These are phyloP conservation scores for Tieghemiomyces parasiticus DNA, from an alignment of 192 early-diverging fungal genomes.

Conservation along the genomic window DNA sequence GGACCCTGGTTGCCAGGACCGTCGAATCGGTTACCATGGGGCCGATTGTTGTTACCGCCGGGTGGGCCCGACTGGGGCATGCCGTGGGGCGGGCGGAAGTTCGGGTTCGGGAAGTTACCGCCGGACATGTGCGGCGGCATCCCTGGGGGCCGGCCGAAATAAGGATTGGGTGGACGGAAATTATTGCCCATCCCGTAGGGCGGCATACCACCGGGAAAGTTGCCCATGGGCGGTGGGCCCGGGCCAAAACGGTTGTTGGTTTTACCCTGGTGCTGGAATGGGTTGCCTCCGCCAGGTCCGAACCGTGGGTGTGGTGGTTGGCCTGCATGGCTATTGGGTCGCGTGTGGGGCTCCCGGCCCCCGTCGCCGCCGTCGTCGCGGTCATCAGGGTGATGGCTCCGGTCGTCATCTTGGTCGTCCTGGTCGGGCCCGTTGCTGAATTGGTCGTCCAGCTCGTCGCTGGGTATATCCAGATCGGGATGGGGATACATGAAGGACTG, in stretches of 20 bases:
- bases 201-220: neutral
- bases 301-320: conserved; percentile 12
- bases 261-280: neutral
- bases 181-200: conserved; percentile 6
- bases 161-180: conserved; percentile 18
- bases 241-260: neutral
- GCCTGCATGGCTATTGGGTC: neutral
- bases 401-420: conserved; percentile 9
- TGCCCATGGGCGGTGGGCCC: conserved; percentile 4
- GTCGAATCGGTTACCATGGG: neutral
- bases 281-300: neutral
- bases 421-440: neutral
- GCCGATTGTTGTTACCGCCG: neutral
- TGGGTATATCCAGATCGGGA: conserved; percentile 7
- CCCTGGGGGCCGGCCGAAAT: conserved; percentile 20
- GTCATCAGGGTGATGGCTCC: conserved; percentile 10
- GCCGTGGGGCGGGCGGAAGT: conserved; percentile 16
- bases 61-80: conserved; percentile 13
- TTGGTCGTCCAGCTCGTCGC: neutral
- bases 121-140: conserved; percentile 24
- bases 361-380: conserved; percentile 3
- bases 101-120: conserved; percentile 17
- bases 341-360: too few relatives aligned
- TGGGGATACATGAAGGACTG: conserved; percentile 3
- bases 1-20: neutral